Evolutionary conservation across 1,284 basidiomycete genomes (phyloP).

Genomic region (Earliella scabrosa): DNA sequence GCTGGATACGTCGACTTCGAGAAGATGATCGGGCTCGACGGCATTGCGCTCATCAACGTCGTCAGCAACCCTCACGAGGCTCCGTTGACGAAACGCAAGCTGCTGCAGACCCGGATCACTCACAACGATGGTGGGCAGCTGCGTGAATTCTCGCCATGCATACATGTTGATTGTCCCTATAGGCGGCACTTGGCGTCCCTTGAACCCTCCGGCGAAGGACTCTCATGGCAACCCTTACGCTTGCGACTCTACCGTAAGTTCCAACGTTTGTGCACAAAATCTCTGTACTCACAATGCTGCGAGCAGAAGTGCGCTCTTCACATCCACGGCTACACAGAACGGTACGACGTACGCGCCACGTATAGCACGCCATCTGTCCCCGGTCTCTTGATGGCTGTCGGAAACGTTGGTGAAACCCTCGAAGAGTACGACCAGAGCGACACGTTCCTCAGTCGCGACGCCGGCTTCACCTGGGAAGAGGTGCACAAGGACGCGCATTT

Average conservation of each 20-base stretch:
- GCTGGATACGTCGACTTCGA: slow-evolving; percentile 96
- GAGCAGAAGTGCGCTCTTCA: slow-evolving; percentile 83
- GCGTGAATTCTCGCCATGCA: too few relatives aligned
- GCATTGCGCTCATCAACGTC: slow-evolving; percentile 92
- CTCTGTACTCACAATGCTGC: neutral
- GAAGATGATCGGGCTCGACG: slow-evolving; percentile 96
- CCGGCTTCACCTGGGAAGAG: slow-evolving; percentile 98
- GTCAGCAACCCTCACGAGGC: slow-evolving; percentile 86
- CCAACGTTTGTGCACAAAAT: neutral
- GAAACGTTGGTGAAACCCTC: slow-evolving; percentile 91
- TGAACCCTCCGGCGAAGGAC: slow-evolving; percentile 79
- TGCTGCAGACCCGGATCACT: slow-evolving; percentile 87
- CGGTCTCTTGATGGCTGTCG: slow-evolving; percentile 94
- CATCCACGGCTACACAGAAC: slow-evolving; percentile 95
- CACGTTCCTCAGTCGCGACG: slow-evolving; percentile 96
- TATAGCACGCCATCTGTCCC: slow-evolving; percentile 92
- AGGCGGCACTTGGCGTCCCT: slow-evolving; percentile 88
- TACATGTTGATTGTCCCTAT: neutral
- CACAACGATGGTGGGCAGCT: slow-evolving; percentile 86
- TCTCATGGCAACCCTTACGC: slow-evolving; percentile 78
- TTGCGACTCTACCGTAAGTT: slow-evolving; percentile 72
- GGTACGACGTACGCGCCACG: slow-evolving; percentile 87
- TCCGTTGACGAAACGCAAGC: slow-evolving; percentile 73
- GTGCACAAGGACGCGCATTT: slow-evolving; percentile 97
- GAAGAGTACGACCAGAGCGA: slow-evolving; percentile 87